Conservation (phyloP, 129 eudicot genomes). For the Lactuca sativa region DNA sequence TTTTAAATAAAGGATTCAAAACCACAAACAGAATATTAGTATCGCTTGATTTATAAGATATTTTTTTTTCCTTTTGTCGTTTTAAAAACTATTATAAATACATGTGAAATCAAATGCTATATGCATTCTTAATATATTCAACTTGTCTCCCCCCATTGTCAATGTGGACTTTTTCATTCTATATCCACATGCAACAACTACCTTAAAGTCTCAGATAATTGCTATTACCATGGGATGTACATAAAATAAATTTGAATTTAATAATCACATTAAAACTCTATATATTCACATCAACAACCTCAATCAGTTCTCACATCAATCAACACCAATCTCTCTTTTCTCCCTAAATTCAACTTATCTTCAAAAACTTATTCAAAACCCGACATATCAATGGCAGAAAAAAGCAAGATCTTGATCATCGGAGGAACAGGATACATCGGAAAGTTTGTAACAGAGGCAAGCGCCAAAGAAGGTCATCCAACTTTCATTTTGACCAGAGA, state of each 20-base stretch:
- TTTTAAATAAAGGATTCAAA: no score
- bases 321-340: conserved; percentile 1
- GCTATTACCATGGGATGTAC: background rate
- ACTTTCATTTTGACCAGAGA: conserved; percentile 46
- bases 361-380: background rate
- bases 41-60: no score
- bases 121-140: no score
- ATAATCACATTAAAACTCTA: background rate
- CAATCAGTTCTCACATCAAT: background rate
- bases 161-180: background rate
- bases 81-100: no score
- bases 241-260: background rate
- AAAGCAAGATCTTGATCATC: conserved; percentile 55
- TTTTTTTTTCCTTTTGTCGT: no score
- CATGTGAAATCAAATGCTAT: no score
- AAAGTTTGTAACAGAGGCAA: conserved; percentile 52
- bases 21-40: no score
- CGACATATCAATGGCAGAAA: conserved; percentile 18
- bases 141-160: background rate
- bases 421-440: conserved; percentile 63
- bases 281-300: conserved; percentile 9
- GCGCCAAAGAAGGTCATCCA: conserved; percentile 37
- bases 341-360: conserved; percentile 5
- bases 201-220: background rate
- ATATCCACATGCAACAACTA: background rate